Evolutionary conservation across 164 flowering plant species (phyloP), one percentile per base, ranked within the genome.

Genomic region (Liriodendron chinense): DNA sequence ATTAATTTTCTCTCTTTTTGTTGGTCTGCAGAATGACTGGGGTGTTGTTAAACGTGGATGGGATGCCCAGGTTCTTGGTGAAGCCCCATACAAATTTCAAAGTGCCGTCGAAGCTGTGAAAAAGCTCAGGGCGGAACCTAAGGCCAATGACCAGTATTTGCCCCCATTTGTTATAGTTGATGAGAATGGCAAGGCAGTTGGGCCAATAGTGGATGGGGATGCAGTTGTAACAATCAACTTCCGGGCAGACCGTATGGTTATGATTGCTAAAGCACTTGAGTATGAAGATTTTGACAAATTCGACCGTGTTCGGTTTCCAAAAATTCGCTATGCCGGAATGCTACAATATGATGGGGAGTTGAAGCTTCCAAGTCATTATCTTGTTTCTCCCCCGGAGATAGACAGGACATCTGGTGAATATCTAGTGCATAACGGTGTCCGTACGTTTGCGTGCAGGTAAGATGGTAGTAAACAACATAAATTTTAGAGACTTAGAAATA

Each of bases 21-120:
- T 65, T 71, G 75, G 65, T 73, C 73, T 73, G 75, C 82, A 96
- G 99, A 96, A 96, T 80, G 99, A 96, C 73, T 94, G 98, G 98
- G 76, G 78, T 24, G 98, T 94, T 69, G 90, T 94, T 20, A 94
- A 94, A 79, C 84, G 98, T 72, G 98, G 98, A 73, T 94, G 98
- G 98, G 96, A 94, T 82, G 97, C 98, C 26, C 98, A 94, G 66
- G 97, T 96, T 80, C 98, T 94, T 76, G 99, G 99, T 76, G 99
- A 94, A 87, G 99, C 99, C 43, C 99, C 94, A 24, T 80, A 87
- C 93, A 90, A 94, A 75, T 96, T 96, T 72, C 86, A 13, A 74
- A 88, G 78, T 83, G 92, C 95, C 18, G 22, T 93, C 66, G 98
- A 94, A 82, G 99, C 97, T 77, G 88, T 96, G 59, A 92, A 92